These are phyloP conservation scores for Panaeolus papilionaceus DNA, from an alignment of 768 basidiomycete genomes.

Conservation along the genomic window DNA sequence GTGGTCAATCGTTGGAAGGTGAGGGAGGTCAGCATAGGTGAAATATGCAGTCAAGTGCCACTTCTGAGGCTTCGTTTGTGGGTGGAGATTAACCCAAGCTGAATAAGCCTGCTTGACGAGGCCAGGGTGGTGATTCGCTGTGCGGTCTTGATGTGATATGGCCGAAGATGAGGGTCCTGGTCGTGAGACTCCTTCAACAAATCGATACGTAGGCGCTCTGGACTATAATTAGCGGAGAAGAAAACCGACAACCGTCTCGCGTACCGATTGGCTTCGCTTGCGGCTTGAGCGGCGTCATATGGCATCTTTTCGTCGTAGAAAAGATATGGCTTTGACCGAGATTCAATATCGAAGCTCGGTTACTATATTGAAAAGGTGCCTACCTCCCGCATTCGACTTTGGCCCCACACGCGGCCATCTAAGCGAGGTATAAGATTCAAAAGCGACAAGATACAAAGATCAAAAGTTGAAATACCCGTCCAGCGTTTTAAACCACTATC, in stretches of 20 bases:
- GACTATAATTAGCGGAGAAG: slow-evolving; percentile 22
- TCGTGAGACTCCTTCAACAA: slow-evolving; percentile 62
- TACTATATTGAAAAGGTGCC: slow-evolving; percentile 15
- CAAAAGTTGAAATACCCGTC: slow-evolving; percentile 48
- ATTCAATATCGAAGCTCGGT: slow-evolving; percentile 15
- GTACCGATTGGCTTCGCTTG: slow-evolving; percentile 46
- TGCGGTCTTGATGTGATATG: slow-evolving; percentile 62
- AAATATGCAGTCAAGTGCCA: slow-evolving; percentile 72
- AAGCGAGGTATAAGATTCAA: slow-evolving; percentile 14
- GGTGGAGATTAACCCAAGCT: slow-evolving; percentile 57
- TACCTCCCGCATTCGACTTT: slow-evolving; percentile 70
- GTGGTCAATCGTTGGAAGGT: slow-evolving; percentile 52
- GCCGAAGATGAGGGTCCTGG: slow-evolving; percentile 57
- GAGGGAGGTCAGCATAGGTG: slow-evolving; percentile 52
- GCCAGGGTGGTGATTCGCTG: slow-evolving; percentile 57
- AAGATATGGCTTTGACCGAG: slow-evolving; percentile 59
- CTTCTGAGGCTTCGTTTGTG: slow-evolving; percentile 57
- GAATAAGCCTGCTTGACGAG: slow-evolving; percentile 79
- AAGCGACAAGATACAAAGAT: neutral
- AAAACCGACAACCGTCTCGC: slow-evolving; percentile 21
- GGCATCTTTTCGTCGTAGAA: slow-evolving; percentile 71
- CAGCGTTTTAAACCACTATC: slow-evolving; percentile 70
- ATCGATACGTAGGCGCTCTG: slow-evolving; percentile 54
- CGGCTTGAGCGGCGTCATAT: slow-evolving; percentile 45
- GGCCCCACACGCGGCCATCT: slow-evolving; percentile 75